Base-by-base conservation (phyloP, 2,329 filamentous ascomycete genomes). In the Alternaria triticina region DNA sequence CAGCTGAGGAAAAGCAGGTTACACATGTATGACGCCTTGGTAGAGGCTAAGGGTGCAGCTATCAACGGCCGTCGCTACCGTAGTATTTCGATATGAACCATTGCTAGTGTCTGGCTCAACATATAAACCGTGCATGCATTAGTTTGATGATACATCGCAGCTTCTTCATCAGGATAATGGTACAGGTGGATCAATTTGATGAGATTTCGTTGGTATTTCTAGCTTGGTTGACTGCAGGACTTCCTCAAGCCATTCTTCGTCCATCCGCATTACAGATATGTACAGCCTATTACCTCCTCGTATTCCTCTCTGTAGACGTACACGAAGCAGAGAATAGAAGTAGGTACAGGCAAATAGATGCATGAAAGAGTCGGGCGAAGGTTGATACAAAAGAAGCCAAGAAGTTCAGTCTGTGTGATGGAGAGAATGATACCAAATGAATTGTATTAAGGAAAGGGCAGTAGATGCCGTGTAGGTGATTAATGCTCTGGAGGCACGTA, bases 401-500 rank as follows among this genome's bases (percentile, higher is more conserved):
- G 45, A 50, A 59, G 54, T 57, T 61, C 69, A 74, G 49, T 70
- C 67, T 73, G 68, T 65, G 55, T 62, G 20, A 65, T 54, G 59
- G 20, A 60, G 43, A 49, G 51, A 64, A 59, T 62, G 22, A 65
- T 72, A 68, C 50, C 61, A 56, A 69, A 66, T 60, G 43, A 62
- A 65, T 49, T 64, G 62, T 61, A 63, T 65, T 57, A 74, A 61
- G 67, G 51, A 65, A 56, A 52, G 60, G 49, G 49, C 49, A 71
- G 58, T 66, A 64, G 64, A 68, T 69, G 63, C 63, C 57, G 64
- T 67, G 62, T 65, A 66, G 68, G 59, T 68, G 63, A 70, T 70
- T 62, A 70, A 51, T 64, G 55, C 56, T 66, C 46, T 66, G 57
- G 45, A 71, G 74, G 75, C 70, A 66, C 75, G 71, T 76, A 74